Base-by-base conservation (phyloP, 805 yeast species). In the Ogataea methanolica region DNA sequence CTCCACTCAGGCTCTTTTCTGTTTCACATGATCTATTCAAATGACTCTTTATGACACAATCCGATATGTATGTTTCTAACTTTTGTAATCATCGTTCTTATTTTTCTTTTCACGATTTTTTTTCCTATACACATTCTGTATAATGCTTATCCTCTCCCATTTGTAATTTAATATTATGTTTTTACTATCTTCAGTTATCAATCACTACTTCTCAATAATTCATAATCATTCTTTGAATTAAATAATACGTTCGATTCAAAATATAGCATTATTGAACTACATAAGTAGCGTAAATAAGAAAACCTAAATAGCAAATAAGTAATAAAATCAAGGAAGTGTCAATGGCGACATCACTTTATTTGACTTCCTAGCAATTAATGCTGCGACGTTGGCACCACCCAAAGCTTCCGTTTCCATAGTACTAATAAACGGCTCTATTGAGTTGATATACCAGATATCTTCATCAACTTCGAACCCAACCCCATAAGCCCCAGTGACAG, bases 391-490 rank as follows among this genome's bases (percentile, higher is more conserved):
- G 17, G 78, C 77, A 22, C 80, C 80, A 1, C 75, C 71, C 29
- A 76, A 54, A 1, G 78, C 73, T 14, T 73, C 63, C 0, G 82
- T 75, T 51, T 76, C 82, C 80, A 76, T 74, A 0, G 80, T 76
- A 46, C 78, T 72, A 44, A 74, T 66, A 39, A 76, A 69, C 8
- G 66, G 58, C 50, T 76, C 82, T 61, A 76, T 73, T 1, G 68
- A 62, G 50, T 72, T 74, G 50, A 74, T 54, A 47, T 74, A 74
- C 71, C 72, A 76, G 9, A 75, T 49, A 1, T 65, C 66, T 3
- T 50, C 54, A 17, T 12, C n/a, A 9, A 41, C n/a, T 26, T 39
- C 41, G 31, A 39, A 34, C 21, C 34, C 37, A 4, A 72, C 42
- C 26, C 62, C 55, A 37, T 72, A 66, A 19, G 52, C 54, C 1